A percentile compares a stretch with the other conserved stretches of the same genome.
Evolutionary conservation across 1,284 basidiomycete species (phyloP).

Genomic region (Melampsora americana): DNA sequence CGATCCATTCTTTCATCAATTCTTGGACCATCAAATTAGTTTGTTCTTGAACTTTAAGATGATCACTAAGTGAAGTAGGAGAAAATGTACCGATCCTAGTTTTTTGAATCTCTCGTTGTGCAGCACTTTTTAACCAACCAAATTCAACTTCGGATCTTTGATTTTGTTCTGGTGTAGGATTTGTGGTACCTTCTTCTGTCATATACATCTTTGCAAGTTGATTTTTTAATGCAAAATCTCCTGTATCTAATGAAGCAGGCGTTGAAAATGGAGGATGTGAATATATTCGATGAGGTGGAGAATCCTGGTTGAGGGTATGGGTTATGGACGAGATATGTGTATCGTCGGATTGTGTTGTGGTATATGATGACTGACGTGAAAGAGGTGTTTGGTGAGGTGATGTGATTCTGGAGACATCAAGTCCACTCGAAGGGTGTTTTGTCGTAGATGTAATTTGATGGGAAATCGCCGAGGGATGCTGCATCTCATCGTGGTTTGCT

Average conservation of each 20-base stretch:
- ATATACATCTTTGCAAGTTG: conserved; percentile 35
- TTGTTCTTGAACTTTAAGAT: conserved; percentile 8
- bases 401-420: not conserved
- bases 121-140: conserved; percentile 25
- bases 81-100: not conserved
- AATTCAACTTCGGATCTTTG: conserved; percentile 19
- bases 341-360: not conserved
- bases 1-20: conserved; percentile 15
- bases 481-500: not conserved
- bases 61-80: conserved; percentile 7
- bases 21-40: not conserved
- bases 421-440: not conserved
- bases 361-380: not conserved
- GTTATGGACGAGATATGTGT: not conserved
- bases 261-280: not conserved
- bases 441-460: not conserved
- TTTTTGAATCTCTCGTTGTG: not conserved
- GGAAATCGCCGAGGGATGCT: not conserved
- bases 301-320: not conserved
- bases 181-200: conserved; percentile 6
- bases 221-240: not conserved
- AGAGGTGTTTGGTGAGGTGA: not conserved
- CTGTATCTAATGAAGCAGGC: not conserved
- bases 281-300: not conserved
- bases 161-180: conserved; percentile 24